Evolutionary conservation across 2,329 filamentous ascomycete species (phyloP), one percentile per base, ranked within the genome.

Genomic region (Pseudovirgaria hyperparasitica): DNA sequence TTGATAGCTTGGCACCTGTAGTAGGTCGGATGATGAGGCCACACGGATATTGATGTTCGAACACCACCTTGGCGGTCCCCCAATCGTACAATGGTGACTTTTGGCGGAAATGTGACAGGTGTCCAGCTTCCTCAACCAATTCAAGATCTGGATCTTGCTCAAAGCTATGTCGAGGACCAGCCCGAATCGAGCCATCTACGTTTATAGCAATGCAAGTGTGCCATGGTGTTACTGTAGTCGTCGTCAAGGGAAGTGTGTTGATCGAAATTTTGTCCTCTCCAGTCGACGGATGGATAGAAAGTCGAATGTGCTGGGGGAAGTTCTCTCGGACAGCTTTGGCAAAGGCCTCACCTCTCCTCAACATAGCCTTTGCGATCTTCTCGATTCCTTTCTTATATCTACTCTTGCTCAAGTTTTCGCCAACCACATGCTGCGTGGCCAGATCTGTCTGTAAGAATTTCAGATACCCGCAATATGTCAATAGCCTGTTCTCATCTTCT

Each of bases 261-360:
- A 50, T 41, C 16, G 42, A 42, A 6, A 50, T 32, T 33, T 49
- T 50, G 22, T 38, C 40, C n/a, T 39, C 36, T 9, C 44, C 45
- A 13, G 40, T 39, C 8, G 46, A 47, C 19, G 45, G 40, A 26
- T 49, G 47, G 23, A 51, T 51, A 2, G 44, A 50, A 9, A 49
- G 33, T 9, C 45, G 39, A 12, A 51, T 39, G 19, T 41, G 29
- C 20, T 41, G 19, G 10, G 35, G 38, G 16, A 36, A 39, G 11
- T 30, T 19, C 23, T 38, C 15, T 25, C 31, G 34, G 31, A 39
- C 17, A 22, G 38, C 38, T 19, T 29, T 22, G 8, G 35, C 29
- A 22, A 34, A 35, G 9, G 31, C 32, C 23, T 34, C 15, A 28
- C 41, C 19, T 47, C 39, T 15, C 45, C 41, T 3, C 45, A 49